Percentiles rank a stretch among this genome's conserved stretches.
Evolutionary conservation across 1,284 basidiomycete genomes (phyloP).

Genomic region (Tilletiaria anomala): DNA sequence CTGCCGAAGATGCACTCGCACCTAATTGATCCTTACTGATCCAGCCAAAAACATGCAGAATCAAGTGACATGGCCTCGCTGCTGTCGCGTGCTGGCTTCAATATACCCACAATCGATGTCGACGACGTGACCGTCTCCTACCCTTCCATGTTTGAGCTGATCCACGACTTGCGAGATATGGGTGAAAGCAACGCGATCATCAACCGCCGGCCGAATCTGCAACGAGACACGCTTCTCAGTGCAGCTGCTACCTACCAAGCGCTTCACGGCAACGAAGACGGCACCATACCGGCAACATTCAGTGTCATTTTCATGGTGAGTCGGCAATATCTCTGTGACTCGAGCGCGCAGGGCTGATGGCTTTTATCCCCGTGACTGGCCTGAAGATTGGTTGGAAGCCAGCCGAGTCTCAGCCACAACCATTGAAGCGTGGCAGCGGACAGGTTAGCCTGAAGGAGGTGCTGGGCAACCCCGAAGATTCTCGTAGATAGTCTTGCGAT

Average conservation of each 20-base stretch:
- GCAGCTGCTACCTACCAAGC: constrained; percentile 82
- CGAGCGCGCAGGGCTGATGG: neutral
- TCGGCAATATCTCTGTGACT: neutral
- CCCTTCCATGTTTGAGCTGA: constrained; percentile 88
- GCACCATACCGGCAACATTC: constrained; percentile 81
- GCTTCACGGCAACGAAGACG: constrained; percentile 44
- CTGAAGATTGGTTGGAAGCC: constrained; percentile 98
- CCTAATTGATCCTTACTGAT: no score
- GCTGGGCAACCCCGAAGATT: no score
- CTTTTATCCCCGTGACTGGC: neutral
- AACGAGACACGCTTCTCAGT: constrained; percentile 74
- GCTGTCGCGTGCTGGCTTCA: constrained; percentile 81
- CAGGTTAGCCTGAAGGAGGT: constrained; percentile 50
- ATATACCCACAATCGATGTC: constrained; percentile 80
- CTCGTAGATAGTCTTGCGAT: no score
- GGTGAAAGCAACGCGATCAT: constrained; percentile 87
- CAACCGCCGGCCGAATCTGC: constrained; percentile 50
- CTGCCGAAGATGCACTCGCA: no score
- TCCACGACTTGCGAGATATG: constrained; percentile 87
- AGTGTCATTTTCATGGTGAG: constrained; percentile 82
- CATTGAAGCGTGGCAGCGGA: constrained; percentile 69
- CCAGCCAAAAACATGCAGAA: no score
- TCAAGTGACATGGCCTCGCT: constrained; percentile 52
- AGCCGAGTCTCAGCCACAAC: constrained; percentile 63
- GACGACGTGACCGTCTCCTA: constrained; percentile 86